A percentile compares a stretch with the other conserved stretches of the same genome.
These are phyloP conservation scores for Volvariella volvacea DNA, from an alignment of 1,284 basidiomycete species.

Conservation along the genomic window DNA sequence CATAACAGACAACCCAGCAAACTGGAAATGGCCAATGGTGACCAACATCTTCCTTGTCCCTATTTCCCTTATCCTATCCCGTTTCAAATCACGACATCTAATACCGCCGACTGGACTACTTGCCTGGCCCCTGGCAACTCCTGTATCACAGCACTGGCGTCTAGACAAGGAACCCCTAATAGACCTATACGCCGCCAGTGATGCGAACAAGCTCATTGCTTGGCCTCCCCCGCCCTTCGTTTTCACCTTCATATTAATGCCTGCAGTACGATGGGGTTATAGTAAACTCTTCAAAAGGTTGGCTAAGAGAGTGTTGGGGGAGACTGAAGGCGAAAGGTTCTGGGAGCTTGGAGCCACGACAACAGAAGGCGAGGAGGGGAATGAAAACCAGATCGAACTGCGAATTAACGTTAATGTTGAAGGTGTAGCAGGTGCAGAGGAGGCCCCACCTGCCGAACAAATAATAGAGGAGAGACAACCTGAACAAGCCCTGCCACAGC, in stretches of 20 bases:
- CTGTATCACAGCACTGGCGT: slow-evolving; percentile 24
- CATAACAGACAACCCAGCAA: slow-evolving; percentile 54
- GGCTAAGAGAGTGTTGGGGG: slow-evolving; percentile 4
- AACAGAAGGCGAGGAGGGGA: not conserved
- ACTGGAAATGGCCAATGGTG: slow-evolving; percentile 68
- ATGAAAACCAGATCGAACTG: not conserved
- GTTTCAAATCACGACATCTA: slow-evolving; percentile 37
- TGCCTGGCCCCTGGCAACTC: slow-evolving; percentile 53
- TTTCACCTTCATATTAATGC: slow-evolving; percentile 5
- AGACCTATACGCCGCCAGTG: slow-evolving; percentile 19
- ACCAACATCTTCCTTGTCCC: slow-evolving; percentile 64
- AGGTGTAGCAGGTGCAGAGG: not conserved
- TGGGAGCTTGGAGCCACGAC: not conserved
- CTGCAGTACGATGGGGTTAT: slow-evolving; percentile 2
- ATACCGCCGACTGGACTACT: slow-evolving; percentile 37
- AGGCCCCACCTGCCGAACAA: not conserved
- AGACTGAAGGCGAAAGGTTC: not conserved
- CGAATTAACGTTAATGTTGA: not conserved
- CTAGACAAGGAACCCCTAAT: slow-evolving; percentile 25
- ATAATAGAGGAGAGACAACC: not conserved
- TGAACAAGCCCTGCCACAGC: too few species aligned
- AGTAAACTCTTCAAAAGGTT: slow-evolving; percentile 3
- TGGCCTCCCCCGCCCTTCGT: slow-evolving; percentile 8
- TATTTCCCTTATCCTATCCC: slow-evolving; percentile 34
- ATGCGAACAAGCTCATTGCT: slow-evolving; percentile 12